Conservation (phyloP, 495 filamentous ascomycete genomes). For the Neurospora sp. region DNA sequence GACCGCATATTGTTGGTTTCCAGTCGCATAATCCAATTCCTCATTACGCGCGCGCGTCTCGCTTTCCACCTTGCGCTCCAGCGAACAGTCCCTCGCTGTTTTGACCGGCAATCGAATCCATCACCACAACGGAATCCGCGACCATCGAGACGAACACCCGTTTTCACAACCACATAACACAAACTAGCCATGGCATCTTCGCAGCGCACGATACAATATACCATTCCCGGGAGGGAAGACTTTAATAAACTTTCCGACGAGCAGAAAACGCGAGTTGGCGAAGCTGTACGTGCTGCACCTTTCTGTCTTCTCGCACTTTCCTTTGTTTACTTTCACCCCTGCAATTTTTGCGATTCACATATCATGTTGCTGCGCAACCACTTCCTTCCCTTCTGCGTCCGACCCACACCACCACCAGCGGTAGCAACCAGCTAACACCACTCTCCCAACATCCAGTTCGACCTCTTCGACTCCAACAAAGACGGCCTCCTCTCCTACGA, state of each 20-base stretch:
- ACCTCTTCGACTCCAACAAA: slow-evolving; percentile 94
- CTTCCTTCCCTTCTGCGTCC: not conserved
- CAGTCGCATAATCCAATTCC: not conserved
- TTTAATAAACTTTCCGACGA: slow-evolving; percentile 26
- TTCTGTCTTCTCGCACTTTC: not conserved
- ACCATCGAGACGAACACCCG: not conserved
- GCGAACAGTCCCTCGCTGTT: not conserved
- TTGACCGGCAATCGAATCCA: not conserved
- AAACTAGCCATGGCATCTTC: slow-evolving; percentile 16
- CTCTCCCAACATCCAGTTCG: slow-evolving; percentile 51
- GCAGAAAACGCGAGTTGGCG: slow-evolving; percentile 24
- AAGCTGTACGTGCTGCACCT: slow-evolving; percentile 15
- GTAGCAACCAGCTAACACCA: not conserved
- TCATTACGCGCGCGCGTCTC: not conserved
- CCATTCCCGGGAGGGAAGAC: slow-evolving; percentile 22
- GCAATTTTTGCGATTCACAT: not conserved
- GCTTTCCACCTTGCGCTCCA: not conserved
- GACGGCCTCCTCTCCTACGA: slow-evolving; percentile 92
- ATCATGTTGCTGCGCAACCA: not conserved
- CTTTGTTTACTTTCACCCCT: not conserved
- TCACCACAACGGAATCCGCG: not conserved
- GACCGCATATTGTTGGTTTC: not conserved
- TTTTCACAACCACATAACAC: not conserved
- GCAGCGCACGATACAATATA: slow-evolving; percentile 23
- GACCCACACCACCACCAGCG: not conserved